phyloP scores from a whole-genome alignment of 768 basidiomycete species.

The Clitopilus hobsonii region DNA sequence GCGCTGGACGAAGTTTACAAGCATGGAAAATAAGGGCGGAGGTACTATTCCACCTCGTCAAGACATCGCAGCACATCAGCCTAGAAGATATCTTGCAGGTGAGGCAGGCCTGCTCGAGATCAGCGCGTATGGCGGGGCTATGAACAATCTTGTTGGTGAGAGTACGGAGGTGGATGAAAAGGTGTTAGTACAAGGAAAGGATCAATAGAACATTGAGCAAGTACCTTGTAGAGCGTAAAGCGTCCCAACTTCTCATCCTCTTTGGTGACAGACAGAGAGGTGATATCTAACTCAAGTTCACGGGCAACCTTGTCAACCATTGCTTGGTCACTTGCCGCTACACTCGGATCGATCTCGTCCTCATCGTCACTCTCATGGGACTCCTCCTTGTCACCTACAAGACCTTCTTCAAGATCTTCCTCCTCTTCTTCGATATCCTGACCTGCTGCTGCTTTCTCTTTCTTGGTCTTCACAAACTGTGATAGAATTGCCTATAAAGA shows the following conservation, averaged over 20 bases:
- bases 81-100: conserved; percentile 4
- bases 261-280: background rate
- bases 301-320: conserved; percentile 1
- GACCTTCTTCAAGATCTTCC: background rate
- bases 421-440: background rate
- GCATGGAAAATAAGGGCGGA: conserved; percentile 11
- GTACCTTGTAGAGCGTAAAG: conserved; percentile 4
- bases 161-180: conserved; percentile 8
- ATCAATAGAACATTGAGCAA: background rate
- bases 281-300: background rate
- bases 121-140: conserved; percentile 10
- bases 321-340: conserved; percentile 1
- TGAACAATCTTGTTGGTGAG: conserved; percentile 17
- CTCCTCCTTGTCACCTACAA: conserved; percentile 2
- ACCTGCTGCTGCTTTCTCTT: no score
- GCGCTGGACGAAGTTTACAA: conserved; percentile 8
- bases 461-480: conserved; percentile 7
- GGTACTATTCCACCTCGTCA: conserved; percentile 20
- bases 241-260: conserved; percentile 1
- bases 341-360: conserved; percentile 6
- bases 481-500: conserved; percentile 20
- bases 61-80: conserved; percentile 10
- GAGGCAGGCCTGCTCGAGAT: conserved; percentile 9
- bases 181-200: no score
- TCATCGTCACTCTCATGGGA: background rate